These are phyloP conservation scores for Breynia disticha DNA, from an alignment of 441 rosid genomes.

Conservation along the genomic window DNA sequence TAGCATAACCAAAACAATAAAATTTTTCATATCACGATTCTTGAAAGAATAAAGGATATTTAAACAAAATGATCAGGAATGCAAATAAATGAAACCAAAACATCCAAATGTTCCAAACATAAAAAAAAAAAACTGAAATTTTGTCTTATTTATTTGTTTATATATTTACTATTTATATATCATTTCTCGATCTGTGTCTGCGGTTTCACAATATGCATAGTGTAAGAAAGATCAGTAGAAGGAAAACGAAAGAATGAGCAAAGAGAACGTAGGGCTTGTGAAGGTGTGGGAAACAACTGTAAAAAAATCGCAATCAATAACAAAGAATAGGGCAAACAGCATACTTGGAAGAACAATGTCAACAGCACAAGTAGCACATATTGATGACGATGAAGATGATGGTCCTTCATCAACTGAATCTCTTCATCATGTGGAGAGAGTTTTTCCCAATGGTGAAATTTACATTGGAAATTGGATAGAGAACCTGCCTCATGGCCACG, in stretches of 20 bases:
- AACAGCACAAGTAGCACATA: slow-evolving; percentile 61
- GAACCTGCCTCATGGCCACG: slow-evolving; percentile 64
- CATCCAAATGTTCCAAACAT: neutral
- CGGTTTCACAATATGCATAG: slow-evolving; percentile 8
- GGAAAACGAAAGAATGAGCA: slow-evolving; percentile 36
- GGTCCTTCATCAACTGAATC: slow-evolving; percentile 23
- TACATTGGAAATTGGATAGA: slow-evolving; percentile 71
- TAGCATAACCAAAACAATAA: neutral
- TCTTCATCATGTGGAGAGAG: slow-evolving; percentile 39
- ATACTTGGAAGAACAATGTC: slow-evolving; percentile 31
- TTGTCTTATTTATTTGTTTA: slow-evolving; percentile 13
- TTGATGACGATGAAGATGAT: slow-evolving; percentile 57
- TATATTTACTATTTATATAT: too few relatives aligned
- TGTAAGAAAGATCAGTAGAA: neutral
- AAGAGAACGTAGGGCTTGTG: slow-evolving; percentile 29
- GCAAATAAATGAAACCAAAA: neutral
- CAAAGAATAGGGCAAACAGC: slow-evolving; percentile 31
- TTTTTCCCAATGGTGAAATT: slow-evolving; percentile 61
- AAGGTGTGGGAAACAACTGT: slow-evolving; percentile 51
- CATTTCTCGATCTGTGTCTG: slow-evolving; percentile 1
- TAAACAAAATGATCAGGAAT: slow-evolving; percentile 5
- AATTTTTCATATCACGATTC: neutral
- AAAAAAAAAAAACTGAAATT: neutral
- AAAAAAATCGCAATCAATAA: slow-evolving; percentile 33
- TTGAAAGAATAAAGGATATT: slow-evolving; percentile 7